Base-by-base conservation (phyloP, 345 rosid genomes). In the Microthlaspi erraticum region DNA sequence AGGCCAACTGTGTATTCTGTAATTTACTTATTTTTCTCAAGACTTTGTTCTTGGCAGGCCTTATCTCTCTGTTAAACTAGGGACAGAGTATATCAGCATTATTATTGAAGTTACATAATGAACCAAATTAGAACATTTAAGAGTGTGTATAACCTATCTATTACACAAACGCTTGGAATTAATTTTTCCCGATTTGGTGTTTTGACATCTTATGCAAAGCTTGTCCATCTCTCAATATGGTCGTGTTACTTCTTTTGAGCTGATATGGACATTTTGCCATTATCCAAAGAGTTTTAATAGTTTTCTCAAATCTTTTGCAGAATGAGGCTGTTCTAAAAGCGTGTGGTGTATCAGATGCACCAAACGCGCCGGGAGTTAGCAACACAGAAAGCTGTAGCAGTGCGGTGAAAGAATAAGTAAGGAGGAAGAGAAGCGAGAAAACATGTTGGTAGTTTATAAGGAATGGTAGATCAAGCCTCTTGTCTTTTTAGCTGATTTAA, bases 311-410 rank as follows among this genome's bases (percentile, higher is more conserved):
- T 68, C 58, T 73, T 41, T 50, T 78, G 82, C 83, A 88, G 91
- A 88, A 86, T 42, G 94, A 88, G 68, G 91, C 91, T 64, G 88
- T 88, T 71, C 66, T 86, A 60, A 81, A 76, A 80, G 88, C 83
- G 31, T 86, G 91, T 67, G 74, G 80, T 39, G 84, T 80, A 52
- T 73, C 85, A 49, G 83, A 82, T 41, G 81, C 83, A 75, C 50
- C 86, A 37, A 66, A 66, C 66, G 16, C 70, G 17, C 58, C 77
- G 0, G 74, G 50, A 58, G 66, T 51, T 41, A 23, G 52, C 53
- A 63, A 70, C 51, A 64, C 71, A 66, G 72, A 52, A 8, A 45
- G 38, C 52, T 7, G 57, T 68, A 77, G 36, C 60, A 32, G 72
- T 74, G 49, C 68, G 63, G 54, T 14, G 26, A 55, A 53, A 59